phyloP scores from a whole-genome alignment of 2,329 filamentous ascomycete species.

The Albophoma yamanashiensis region DNA sequence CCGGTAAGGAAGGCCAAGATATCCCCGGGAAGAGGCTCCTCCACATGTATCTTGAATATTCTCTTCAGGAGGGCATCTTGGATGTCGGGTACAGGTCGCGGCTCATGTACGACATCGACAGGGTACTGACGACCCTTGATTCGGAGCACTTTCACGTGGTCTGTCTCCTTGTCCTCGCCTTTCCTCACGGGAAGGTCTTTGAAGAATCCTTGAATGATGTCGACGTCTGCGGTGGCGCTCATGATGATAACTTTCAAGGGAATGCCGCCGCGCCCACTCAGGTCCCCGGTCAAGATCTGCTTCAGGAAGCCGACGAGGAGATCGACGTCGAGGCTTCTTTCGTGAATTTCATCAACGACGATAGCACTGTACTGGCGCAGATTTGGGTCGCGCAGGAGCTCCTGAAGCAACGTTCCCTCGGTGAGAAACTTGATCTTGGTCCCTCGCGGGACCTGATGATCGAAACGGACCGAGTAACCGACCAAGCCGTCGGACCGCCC shows the following conservation, averaged over 20 bases:
- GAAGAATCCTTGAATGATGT: constrained; percentile 71
- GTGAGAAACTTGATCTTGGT: constrained; percentile 89
- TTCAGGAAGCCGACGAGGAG: constrained; percentile 81
- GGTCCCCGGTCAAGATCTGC: constrained; percentile 55
- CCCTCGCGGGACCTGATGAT: constrained; percentile 72
- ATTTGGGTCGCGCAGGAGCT: constrained; percentile 76
- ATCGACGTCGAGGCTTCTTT: constrained; percentile 90
- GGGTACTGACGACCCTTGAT: constrained; percentile 84
- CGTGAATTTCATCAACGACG: constrained; percentile 93
- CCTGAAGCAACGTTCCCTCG: constrained; percentile 91
- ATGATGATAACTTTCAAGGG: constrained; percentile 87
- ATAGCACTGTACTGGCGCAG: constrained; percentile 80
- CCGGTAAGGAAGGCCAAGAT: constrained; percentile 87
- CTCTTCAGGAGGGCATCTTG: constrained; percentile 71
- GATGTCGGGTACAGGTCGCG: constrained; percentile 66
- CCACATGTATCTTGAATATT: constrained; percentile 77
- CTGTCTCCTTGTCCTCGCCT: background rate
- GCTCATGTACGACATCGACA: constrained; percentile 67
- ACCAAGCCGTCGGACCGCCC: constrained; percentile 42
- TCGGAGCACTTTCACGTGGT: constrained; percentile 35
- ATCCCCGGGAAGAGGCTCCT: constrained; percentile 87
- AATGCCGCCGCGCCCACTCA: constrained; percentile 55
- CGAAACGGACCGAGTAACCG: constrained; percentile 92
- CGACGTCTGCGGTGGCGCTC: constrained; percentile 91
- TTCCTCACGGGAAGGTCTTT: constrained; percentile 13